Evolutionary conservation across 148 eudicot species (phyloP).

Genomic region (Camellia japonica): DNA sequence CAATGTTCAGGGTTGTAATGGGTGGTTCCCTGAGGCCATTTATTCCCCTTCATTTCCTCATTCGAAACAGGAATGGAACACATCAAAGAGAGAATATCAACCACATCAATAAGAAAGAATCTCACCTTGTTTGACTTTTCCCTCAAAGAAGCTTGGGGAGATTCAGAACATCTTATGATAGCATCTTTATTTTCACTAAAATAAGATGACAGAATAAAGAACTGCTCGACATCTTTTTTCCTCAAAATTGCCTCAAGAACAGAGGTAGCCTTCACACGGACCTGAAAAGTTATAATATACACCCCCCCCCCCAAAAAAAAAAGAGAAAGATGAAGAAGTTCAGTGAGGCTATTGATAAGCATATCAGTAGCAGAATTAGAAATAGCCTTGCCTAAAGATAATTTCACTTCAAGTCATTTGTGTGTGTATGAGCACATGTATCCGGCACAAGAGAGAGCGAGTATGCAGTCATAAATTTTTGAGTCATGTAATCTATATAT

Average conservation of each 20-base stretch:
- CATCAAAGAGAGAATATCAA: not conserved
- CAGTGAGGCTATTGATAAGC: not conserved
- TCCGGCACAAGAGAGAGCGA: not conserved
- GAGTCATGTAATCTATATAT: not conserved
- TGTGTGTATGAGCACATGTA: not conserved
- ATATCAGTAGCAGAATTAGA: not conserved
- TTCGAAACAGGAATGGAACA: not conserved
- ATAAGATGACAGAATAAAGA: constrained; percentile 57
- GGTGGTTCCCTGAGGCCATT: not conserved
- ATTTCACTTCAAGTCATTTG: not conserved
- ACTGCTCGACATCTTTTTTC: constrained; percentile 66
- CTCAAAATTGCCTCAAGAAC: constrained; percentile 93
- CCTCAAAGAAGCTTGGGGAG: constrained; percentile 92
- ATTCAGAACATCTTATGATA: constrained; percentile 73
- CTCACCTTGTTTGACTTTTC: constrained; percentile 85
- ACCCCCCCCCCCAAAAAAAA: not conserved
- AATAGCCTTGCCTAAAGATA: not conserved
- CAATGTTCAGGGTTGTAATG: not conserved
- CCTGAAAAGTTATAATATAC: constrained; percentile 45
- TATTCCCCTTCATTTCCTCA: not conserved
- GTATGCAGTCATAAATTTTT: not conserved
- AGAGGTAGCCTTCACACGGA: constrained; percentile 84
- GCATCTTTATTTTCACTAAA: constrained; percentile 62
- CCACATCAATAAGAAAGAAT: constrained; percentile 1
- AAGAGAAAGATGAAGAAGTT: not conserved